Percentiles rank a stretch among this genome's conserved stretches.
Conservation (phyloP, 495 filamentous ascomycete genomes). For the Cenococcum geophilum region DNA sequence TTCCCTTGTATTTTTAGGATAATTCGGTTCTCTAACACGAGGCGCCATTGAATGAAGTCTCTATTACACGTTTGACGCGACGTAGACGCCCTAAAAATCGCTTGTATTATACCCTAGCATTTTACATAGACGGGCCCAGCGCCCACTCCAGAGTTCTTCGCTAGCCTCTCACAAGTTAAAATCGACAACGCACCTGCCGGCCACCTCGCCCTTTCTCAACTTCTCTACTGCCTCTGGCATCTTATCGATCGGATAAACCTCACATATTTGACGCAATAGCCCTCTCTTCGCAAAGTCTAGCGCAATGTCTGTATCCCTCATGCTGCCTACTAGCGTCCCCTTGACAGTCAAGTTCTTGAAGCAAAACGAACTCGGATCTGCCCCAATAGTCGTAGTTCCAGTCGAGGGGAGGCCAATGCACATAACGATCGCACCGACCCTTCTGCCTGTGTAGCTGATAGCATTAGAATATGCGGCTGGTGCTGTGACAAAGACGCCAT, state of each 20-base stretch:
- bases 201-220: constrained; percentile 41
- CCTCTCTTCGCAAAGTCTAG: constrained; percentile 30
- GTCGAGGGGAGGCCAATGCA: constrained; percentile 29
- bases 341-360: constrained; percentile 27
- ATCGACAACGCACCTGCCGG: constrained; percentile 47
- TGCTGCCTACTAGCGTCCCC: constrained; percentile 29
- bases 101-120: too few relatives aligned
- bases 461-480: constrained; percentile 17
- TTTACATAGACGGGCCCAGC: too few relatives aligned
- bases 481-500: constrained; percentile 32
- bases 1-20: too few relatives aligned
- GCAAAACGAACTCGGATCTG: constrained; percentile 24
- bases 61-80: too few relatives aligned
- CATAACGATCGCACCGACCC: constrained; percentile 28
- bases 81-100: too few relatives aligned
- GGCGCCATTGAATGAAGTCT: too few relatives aligned
- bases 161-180: constrained; percentile 39
- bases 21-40: too few relatives aligned
- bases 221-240: constrained; percentile 37
- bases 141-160: too few relatives aligned
- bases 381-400: constrained; percentile 22
- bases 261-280: constrained; percentile 25
- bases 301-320: constrained; percentile 29
- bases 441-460: constrained; percentile 3
- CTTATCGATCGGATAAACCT: constrained; percentile 28